Percentiles rank a stretch among this genome's conserved stretches.
Evolutionary conservation across 257 asterid genomes (phyloP).

Genomic region (Anisodus acutangulus): DNA sequence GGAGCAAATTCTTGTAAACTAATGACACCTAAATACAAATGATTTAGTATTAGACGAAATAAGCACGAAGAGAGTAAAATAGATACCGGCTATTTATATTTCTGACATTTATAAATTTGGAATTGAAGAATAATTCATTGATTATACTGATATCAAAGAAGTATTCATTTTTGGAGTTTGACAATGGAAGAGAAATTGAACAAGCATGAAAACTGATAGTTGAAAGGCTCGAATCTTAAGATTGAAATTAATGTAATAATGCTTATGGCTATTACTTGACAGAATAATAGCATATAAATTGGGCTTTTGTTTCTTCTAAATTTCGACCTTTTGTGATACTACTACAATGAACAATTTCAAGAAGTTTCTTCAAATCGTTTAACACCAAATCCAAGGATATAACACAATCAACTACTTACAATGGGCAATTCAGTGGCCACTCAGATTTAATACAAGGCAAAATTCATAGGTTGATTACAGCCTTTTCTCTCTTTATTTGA

Average conservation of each 20-base stretch:
- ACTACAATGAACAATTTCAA: conserved; percentile 14
- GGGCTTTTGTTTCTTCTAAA: neutral
- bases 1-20: neutral
- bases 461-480: conserved; percentile 25
- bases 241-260: neutral
- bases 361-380: neutral
- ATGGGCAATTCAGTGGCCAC: neutral
- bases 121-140: neutral
- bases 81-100: neutral
- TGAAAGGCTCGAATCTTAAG: neutral
- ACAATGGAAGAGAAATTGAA: neutral
- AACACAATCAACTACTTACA: neutral
- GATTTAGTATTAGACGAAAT: neutral
- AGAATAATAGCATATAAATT: neutral
- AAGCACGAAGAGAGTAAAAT: neutral
- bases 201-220: neutral
- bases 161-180: neutral
- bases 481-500: conserved; percentile 3
- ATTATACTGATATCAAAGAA: neutral
- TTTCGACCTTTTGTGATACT: neutral
- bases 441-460: conserved; percentile 13
- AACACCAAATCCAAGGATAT: neutral
- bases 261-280: neutral
- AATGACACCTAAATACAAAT: neutral
- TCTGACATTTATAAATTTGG: neutral